These are phyloP conservation scores for Talaromyces sp. DNA, from an alignment of 2,329 filamentous ascomycete genomes.

Conservation along the genomic window DNA sequence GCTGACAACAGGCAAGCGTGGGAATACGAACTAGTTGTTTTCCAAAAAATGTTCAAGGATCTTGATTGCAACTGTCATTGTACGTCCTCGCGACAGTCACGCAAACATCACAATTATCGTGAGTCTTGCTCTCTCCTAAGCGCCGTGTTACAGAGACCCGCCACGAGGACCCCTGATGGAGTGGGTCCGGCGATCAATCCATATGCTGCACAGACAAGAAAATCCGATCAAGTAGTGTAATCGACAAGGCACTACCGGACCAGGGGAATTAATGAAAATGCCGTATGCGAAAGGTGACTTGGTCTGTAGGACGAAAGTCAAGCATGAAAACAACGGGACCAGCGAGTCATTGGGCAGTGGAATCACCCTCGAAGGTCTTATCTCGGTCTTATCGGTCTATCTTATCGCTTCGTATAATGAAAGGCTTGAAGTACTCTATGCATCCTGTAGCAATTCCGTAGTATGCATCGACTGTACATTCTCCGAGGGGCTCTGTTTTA, in stretches of 20 bases:
- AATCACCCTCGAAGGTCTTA: too few species aligned
- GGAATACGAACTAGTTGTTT: conserved; percentile 2
- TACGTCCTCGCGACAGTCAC: not conserved
- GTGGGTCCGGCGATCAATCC: conserved; percentile 13
- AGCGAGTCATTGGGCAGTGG: too few species aligned
- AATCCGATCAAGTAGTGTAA: not conserved
- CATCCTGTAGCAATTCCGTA: too few species aligned
- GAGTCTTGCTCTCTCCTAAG: conserved; percentile 1
- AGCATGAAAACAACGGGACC: too few species aligned
- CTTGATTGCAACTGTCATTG: conserved; percentile 5
- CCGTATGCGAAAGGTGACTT: too few species aligned
- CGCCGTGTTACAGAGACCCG: conserved; percentile 5
- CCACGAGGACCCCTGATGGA: conserved; percentile 8
- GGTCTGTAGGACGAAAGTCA: too few species aligned
- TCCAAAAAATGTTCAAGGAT: not conserved
- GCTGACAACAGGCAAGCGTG: not conserved
- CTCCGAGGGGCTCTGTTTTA: too few species aligned
- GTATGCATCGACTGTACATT: too few species aligned
- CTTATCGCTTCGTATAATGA: too few species aligned
- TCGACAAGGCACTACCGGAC: not conserved
- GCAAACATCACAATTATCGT: not conserved
- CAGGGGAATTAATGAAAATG: too few species aligned
- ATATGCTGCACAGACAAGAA: conserved; percentile 35
- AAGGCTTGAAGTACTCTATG: too few species aligned
- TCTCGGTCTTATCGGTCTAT: too few species aligned